Base-by-base conservation (phyloP, 257 asterid genomes). In the Anisodus acutangulus region DNA sequence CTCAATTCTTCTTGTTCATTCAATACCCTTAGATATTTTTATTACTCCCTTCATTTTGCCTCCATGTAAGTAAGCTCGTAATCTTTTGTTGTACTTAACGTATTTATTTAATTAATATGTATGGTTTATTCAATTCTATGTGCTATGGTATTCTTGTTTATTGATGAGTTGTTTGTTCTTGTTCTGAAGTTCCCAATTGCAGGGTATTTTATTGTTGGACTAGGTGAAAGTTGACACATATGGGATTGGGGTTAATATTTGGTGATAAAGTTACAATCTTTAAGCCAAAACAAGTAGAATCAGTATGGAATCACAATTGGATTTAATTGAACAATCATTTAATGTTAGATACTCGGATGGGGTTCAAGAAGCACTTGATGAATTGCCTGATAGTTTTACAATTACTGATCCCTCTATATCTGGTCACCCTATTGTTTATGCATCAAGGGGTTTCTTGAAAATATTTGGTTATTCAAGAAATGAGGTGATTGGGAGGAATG, bases 341-440 rank as follows among this genome's bases (percentile, higher is more conserved):
- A 89, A 92, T 64, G 92, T 86, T 82, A 92, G 97, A 82, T 96
- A 96, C 90, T 90, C 97, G 3, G 86, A 45, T 37, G 87, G 90
- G 95, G 97, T 89, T 86, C 86, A 90, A 85, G 98, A 93, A 83
- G 94, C 94, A 17, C 91, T 97, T 49, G 90, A 92, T 87, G 97
- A 93, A 82, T 91, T 97, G 89, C 89, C 92, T 26, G 97, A 93
- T 86, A 89, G 94, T 85, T 95, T 97, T 72, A 87, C 95, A 4
- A 93, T 97, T 87, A 97, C 99, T 22, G 98, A 95, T 89, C 99
- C 99, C 76, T 89, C 92, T 88, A 86, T 94, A 78, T 89, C 89
- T 78, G 99, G 99, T 62, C 98, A 97, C 82, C 99, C 99, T 57
- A 95, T 97, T 84, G 98, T 97, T 45, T 97, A 88, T 87, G 99